Evolutionary conservation across 306 rosid genomes (phyloP).

Genomic region (Prunus mume): DNA sequence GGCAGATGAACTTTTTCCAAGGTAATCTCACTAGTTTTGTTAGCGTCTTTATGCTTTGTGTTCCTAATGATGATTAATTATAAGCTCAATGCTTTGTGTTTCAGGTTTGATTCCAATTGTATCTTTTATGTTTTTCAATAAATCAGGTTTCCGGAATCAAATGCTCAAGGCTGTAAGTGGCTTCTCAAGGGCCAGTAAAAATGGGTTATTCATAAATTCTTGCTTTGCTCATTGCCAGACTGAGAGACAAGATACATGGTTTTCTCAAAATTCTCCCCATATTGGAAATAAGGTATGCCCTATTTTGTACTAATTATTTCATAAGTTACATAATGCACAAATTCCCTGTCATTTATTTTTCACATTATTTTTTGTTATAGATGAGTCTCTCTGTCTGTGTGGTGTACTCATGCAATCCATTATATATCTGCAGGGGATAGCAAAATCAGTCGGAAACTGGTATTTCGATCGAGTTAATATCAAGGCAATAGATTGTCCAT

Average conservation of each 20-base stretch:
- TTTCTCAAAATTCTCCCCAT: conserved; percentile 68
- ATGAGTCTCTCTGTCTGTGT: neutral
- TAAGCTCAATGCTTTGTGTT: neutral
- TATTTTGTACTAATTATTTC: neutral
- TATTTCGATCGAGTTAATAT: conserved; percentile 56
- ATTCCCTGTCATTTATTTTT: neutral
- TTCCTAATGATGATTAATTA: conserved; percentile 1
- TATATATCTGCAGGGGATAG: conserved; percentile 59
- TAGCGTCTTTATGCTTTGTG: neutral
- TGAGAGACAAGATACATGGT: conserved; percentile 93
- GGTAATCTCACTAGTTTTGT: conserved; percentile 33
- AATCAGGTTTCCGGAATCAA: conserved; percentile 74
- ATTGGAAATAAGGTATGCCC: conserved; percentile 59
- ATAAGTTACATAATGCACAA: neutral
- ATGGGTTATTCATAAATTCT: conserved; percentile 82
- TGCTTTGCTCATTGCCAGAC: conserved; percentile 93
- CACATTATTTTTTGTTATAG: neutral
- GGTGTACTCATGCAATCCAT: neutral
- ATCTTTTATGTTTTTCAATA: neutral
- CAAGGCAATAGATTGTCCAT: conserved; percentile 78
- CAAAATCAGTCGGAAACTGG: conserved; percentile 89
- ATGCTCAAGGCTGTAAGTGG: conserved; percentile 58
- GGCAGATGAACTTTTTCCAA: conserved; percentile 74
- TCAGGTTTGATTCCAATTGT: neutral
- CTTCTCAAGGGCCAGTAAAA: conserved; percentile 52